Evolutionary conservation across 768 basidiomycete genomes (phyloP).

Genomic region (Calocera cornea): DNA sequence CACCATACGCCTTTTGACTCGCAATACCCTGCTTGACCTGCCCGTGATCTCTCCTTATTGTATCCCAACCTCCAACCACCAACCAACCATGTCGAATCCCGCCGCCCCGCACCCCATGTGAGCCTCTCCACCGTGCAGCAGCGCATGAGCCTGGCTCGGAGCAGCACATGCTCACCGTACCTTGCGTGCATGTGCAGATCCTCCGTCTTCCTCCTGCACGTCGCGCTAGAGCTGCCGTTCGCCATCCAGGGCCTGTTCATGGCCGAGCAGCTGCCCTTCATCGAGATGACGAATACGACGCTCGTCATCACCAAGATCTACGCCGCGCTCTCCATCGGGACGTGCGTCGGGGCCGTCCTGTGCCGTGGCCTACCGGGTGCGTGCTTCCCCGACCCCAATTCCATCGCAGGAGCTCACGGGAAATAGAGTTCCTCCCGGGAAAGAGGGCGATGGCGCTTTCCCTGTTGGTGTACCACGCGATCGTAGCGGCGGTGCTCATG

Average conservation of each 20-base stretch:
- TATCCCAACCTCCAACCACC: too few species aligned
- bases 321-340: slow-evolving; percentile 43
- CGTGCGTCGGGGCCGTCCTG: slow-evolving; percentile 50
- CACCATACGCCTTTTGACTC: neutral
- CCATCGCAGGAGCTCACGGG: neutral
- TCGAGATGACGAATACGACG: slow-evolving; percentile 72
- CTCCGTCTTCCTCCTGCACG: slow-evolving; percentile 60
- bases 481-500: slow-evolving; percentile 58
- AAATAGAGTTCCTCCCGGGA: slow-evolving; percentile 63
- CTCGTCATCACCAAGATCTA: slow-evolving; percentile 65
- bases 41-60: neutral
- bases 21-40: neutral
- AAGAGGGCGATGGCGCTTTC: slow-evolving; percentile 71
- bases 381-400: slow-evolving; percentile 15
- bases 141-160: neutral
- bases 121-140: neutral
- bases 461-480: slow-evolving; percentile 61
- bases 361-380: slow-evolving; percentile 58
- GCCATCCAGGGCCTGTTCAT: slow-evolving; percentile 63
- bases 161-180: neutral
- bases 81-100: neutral
- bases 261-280: slow-evolving; percentile 49
- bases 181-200: slow-evolving; percentile 38
- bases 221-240: slow-evolving; percentile 64
- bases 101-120: neutral